These are phyloP conservation scores for Herpetomonas samuelpessoai DNA, from an alignment of 208 protist genomes.

Conservation along the genomic window DNA sequence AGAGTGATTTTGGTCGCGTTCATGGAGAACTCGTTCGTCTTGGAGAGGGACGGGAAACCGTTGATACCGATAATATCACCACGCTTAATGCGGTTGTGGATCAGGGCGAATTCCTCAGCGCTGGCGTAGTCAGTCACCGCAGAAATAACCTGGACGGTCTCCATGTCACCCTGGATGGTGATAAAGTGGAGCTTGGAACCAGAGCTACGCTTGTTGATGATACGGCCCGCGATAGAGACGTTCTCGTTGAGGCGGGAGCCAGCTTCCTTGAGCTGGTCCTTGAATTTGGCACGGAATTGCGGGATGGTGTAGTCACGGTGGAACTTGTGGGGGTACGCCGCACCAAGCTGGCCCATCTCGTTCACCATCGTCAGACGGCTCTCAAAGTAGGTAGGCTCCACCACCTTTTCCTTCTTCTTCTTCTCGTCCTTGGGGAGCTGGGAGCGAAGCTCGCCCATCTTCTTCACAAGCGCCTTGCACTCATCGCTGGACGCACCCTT, in stretches of 20 bases:
- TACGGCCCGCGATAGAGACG: slow-evolving; percentile 88
- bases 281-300: slow-evolving; percentile 84
- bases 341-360: slow-evolving; percentile 78
- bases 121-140: slow-evolving; percentile 53
- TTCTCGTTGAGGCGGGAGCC: slow-evolving; percentile 45
- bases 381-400: slow-evolving; percentile 79
- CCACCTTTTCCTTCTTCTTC: slow-evolving; percentile 50
- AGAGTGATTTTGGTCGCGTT: slow-evolving; percentile 81
- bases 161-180: slow-evolving; percentile 92
- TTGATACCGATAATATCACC: slow-evolving; percentile 98
- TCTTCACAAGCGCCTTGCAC: slow-evolving; percentile 64
- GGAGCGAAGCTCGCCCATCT: slow-evolving; percentile 72
- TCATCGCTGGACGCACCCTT: slow-evolving; percentile 53
- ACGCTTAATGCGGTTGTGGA: slow-evolving; percentile 90
- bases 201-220: slow-evolving; percentile 76
- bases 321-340: slow-evolving; percentile 98
- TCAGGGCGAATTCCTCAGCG: slow-evolving; percentile 74
- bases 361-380: slow-evolving; percentile 87
- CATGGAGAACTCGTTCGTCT: slow-evolving; percentile 91
- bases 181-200: slow-evolving; percentile 97
- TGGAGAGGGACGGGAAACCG: slow-evolving; percentile 90
- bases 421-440: slow-evolving; percentile 39
- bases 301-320: slow-evolving; percentile 81
- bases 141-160: slow-evolving; percentile 95
- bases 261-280: slow-evolving; percentile 43